phyloP scores from a whole-genome alignment of 257 asterid species.

The Rehmannia glutinosa region DNA sequence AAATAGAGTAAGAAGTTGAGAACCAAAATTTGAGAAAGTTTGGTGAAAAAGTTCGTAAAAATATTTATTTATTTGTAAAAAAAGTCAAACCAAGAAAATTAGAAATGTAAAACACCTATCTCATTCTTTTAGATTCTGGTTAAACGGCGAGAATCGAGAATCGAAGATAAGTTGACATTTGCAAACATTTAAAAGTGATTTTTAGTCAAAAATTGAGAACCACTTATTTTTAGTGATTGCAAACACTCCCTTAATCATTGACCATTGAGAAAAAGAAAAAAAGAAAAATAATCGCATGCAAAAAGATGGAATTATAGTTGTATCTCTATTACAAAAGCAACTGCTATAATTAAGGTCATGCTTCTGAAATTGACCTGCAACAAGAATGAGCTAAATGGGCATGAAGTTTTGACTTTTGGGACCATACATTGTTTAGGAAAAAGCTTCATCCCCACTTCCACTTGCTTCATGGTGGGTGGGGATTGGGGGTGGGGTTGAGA shows the following conservation, averaged over 20 bases:
- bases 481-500: background rate
- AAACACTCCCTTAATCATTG: background rate
- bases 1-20: no score
- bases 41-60: no score
- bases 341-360: background rate
- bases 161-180: no score
- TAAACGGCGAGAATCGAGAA: no score
- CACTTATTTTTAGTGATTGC: no score
- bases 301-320: background rate
- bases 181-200: no score
- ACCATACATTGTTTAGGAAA: slow-evolving; percentile 10
- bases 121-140: no score
- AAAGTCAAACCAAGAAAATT: no score
- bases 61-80: no score
- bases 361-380: background rate
- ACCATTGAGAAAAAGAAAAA: background rate
- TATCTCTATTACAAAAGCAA: background rate
- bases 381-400: background rate
- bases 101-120: no score
- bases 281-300: background rate
- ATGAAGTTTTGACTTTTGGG: slow-evolving; percentile 10
- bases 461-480: background rate
- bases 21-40: no score
- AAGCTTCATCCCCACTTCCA: background rate
- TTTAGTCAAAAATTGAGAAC: no score